A percentile compares a stretch with the other conserved stretches of the same genome.
Conservation (phyloP, 75 land plant genomes). For the Azolla pinnata region DNA sequence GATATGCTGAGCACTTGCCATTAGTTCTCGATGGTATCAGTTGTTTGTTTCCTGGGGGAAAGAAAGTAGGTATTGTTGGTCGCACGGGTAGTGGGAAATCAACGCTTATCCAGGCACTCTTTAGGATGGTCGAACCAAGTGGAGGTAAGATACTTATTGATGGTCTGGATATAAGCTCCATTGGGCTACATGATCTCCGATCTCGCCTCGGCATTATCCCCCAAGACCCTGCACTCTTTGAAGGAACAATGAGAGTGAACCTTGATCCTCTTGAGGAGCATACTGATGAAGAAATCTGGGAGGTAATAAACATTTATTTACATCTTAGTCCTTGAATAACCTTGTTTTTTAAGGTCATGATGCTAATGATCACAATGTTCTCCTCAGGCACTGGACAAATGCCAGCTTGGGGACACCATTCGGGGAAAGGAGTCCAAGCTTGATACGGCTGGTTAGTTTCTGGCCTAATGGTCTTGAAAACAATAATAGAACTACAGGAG, state of each 20-base stretch:
- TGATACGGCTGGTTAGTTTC: constrained; percentile 28
- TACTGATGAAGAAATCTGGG: constrained; percentile 45
- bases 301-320: constrained; percentile 18
- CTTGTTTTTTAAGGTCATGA: too few relatives aligned
- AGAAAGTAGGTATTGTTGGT: constrained; percentile 42
- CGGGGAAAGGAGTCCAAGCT: constrained; percentile 34
- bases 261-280: constrained; percentile 50
- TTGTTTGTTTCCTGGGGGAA: constrained; percentile 39
- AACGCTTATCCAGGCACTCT: constrained; percentile 44
- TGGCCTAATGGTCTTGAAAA: not conserved
- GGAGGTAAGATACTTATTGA: constrained; percentile 40
- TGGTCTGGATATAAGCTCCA: constrained; percentile 33
- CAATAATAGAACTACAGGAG: not conserved
- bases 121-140: constrained; percentile 42
- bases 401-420: constrained; percentile 34
- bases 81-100: constrained; percentile 54
- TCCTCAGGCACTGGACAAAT: constrained; percentile 33
- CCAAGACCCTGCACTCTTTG: constrained; percentile 50
- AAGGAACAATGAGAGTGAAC: constrained; percentile 43
- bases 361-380: too few relatives aligned
- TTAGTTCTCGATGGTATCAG: constrained; percentile 40
- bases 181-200: constrained; percentile 44
- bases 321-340: too few relatives aligned
- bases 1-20: constrained; percentile 36
- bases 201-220: constrained; percentile 44